Conservation (phyloP, 148 eudicot genomes). For the Chenopodium berlandieri region DNA sequence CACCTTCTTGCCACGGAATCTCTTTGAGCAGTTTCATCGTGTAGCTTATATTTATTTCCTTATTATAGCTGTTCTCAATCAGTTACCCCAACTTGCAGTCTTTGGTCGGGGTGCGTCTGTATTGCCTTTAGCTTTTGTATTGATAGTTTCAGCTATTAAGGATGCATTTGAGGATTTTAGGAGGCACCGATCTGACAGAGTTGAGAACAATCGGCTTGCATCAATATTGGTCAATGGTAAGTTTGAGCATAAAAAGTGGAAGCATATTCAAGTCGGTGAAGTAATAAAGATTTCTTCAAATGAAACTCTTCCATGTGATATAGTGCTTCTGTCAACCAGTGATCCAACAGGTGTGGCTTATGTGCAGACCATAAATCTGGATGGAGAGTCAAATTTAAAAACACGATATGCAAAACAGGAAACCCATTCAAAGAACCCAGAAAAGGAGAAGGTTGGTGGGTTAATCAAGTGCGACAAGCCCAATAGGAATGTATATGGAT, state of each 20-base stretch:
- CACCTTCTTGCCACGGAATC: slow-evolving; percentile 84
- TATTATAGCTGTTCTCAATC: slow-evolving; percentile 86
- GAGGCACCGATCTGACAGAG: slow-evolving; percentile 71
- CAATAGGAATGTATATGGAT: slow-evolving; percentile 92
- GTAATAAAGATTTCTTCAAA: slow-evolving; percentile 69
- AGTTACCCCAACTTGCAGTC: slow-evolving; percentile 94
- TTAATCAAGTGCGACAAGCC: slow-evolving; percentile 93
- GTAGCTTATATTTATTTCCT: slow-evolving; percentile 93
- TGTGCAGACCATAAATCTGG: slow-evolving; percentile 91
- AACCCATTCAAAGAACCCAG: slow-evolving; percentile 60
- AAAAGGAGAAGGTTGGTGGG: slow-evolving; percentile 63
- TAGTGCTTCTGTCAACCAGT: slow-evolving; percentile 91
- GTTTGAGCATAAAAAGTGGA: slow-evolving; percentile 78
- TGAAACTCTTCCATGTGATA: slow-evolving; percentile 89
- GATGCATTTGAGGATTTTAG: slow-evolving; percentile 95
- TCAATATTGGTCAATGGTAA: slow-evolving; percentile 52
- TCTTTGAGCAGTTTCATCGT: slow-evolving; percentile 97
- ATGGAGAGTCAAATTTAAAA: slow-evolving; percentile 95
- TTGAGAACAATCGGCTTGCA: slow-evolving; percentile 81
- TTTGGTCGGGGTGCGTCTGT: slow-evolving; percentile 89
- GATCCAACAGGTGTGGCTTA: slow-evolving; percentile 97
- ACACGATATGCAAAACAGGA: slow-evolving; percentile 98
- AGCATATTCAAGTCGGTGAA: slow-evolving; percentile 84
- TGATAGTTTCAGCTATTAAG: slow-evolving; percentile 82
- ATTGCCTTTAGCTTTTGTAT: slow-evolving; percentile 82